Evolutionary conservation across 2,329 filamentous ascomycete genomes (phyloP).

Genomic region (Arthroderma sp.): DNA sequence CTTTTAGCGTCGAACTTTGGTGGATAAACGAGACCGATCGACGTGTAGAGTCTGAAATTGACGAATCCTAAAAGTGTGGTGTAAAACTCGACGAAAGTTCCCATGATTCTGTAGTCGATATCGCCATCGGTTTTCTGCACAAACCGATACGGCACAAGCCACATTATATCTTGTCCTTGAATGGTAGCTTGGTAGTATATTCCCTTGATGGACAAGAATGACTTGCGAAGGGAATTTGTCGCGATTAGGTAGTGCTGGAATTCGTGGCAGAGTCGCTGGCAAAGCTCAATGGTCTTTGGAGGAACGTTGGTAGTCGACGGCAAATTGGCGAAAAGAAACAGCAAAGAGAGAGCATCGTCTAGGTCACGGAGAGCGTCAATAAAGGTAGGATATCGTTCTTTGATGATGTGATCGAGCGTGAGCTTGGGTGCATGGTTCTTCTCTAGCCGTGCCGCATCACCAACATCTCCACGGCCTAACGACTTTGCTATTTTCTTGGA

Average conservation of each 20-base stretch:
- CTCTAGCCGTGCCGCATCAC: constrained; percentile 78
- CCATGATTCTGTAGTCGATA: constrained; percentile 98
- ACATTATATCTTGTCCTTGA: constrained; percentile 90
- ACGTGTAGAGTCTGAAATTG: constrained; percentile 89
- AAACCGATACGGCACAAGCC: constrained; percentile 96
- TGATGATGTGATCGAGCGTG: constrained; percentile 90
- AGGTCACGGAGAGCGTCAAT: constrained; percentile 85
- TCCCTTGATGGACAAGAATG: constrained; percentile 95
- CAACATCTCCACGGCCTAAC: constrained; percentile 78
- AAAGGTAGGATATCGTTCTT: constrained; percentile 96
- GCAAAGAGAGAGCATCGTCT: constrained; percentile 91
- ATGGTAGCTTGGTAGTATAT: constrained; percentile 99
- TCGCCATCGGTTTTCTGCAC: constrained; percentile 89
- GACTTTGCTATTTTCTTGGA: constrained; percentile 96
- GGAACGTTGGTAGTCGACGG: constrained; percentile 82
- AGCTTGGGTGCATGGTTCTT: constrained; percentile 81
- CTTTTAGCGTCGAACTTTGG: constrained; percentile 80
- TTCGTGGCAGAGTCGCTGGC: constrained; percentile 83
- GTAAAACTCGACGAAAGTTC: constrained; percentile 97
- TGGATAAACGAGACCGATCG: constrained; percentile 82
- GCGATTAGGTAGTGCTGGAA: constrained; percentile 97
- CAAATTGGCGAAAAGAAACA: constrained; percentile 94
- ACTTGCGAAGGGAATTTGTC: constrained; percentile 83
- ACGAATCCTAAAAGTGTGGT: constrained; percentile 90
- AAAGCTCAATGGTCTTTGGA: constrained; percentile 87